Percentiles rank a stretch among this genome's conserved stretches.
These are phyloP conservation scores for Zoysia pacifica DNA, from an alignment of 176 grass and related monocot genomes.

Conservation along the genomic window DNA sequence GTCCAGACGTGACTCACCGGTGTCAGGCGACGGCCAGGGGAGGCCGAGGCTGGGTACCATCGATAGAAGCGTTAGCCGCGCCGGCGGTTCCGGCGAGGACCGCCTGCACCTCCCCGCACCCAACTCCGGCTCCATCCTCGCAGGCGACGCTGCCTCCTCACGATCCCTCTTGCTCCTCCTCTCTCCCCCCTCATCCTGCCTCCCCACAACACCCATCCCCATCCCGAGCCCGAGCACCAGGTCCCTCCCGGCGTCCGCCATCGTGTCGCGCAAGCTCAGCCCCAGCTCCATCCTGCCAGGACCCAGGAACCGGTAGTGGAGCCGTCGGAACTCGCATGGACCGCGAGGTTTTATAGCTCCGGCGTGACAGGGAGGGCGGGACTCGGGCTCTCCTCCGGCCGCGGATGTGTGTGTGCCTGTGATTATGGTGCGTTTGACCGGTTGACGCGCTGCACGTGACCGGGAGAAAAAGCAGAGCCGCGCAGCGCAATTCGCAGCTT, in stretches of 20 bases:
- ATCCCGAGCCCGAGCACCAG: conserved; percentile 62
- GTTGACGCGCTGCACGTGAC: conserved; percentile 64
- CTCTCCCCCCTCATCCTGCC: neutral
- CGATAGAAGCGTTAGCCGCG: conserved; percentile 65
- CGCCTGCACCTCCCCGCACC: conserved; percentile 8
- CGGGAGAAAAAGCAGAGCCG: neutral
- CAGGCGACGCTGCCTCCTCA: neutral
- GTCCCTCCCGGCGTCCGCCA: conserved; percentile 58
- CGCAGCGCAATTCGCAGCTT: neutral
- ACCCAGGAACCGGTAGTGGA: neutral
- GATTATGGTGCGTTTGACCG: conserved; percentile 71
- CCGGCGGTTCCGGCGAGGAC: conserved; percentile 43
- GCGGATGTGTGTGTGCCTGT: conserved; percentile 25
- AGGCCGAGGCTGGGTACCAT: conserved; percentile 44
- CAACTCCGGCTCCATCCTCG: conserved; percentile 31
- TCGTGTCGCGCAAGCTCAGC: conserved; percentile 61
- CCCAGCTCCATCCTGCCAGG: conserved; percentile 66
- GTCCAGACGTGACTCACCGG: conserved; percentile 28
- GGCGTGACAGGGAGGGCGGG: conserved; percentile 9
- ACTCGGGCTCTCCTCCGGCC: neutral
- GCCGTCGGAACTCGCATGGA: neutral
- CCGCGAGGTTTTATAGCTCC: conserved; percentile 36
- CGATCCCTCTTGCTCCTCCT: neutral
- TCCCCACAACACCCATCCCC: conserved; percentile 6
- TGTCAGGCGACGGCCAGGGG: conserved; percentile 52